These are phyloP conservation scores for Boechera stricta DNA, from an alignment of 345 rosid genomes.

Conservation along the genomic window DNA sequence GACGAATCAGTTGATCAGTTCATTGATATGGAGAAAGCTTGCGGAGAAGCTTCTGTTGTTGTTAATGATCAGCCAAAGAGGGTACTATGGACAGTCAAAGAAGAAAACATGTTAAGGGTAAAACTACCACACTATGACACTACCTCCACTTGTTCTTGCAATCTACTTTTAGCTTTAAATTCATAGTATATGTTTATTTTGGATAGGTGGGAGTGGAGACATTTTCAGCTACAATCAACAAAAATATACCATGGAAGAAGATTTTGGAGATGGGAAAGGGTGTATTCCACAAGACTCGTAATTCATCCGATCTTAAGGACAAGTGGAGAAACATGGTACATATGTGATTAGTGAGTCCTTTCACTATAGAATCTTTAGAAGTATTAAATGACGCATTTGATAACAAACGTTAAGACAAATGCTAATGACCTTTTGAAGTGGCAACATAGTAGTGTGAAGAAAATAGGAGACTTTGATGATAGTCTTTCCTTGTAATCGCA, in stretches of 20 bases:
- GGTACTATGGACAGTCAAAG: background rate
- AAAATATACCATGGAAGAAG: slow-evolving; percentile 7
- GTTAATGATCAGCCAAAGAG: background rate
- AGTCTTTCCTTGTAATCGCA: background rate
- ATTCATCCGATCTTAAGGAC: background rate
- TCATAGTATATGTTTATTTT: background rate
- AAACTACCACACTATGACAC: background rate
- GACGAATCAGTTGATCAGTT: background rate
- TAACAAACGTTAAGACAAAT: background rate
- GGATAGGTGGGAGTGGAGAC: background rate
- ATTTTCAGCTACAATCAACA: background rate
- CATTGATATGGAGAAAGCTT: background rate
- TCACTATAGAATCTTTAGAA: background rate
- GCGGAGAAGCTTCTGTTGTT: background rate
- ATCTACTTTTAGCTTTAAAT: background rate
- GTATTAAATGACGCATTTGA: background rate
- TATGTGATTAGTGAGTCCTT: background rate
- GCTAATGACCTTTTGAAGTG: background rate
- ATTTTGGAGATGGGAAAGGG: slow-evolving; percentile 2
- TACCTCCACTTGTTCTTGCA: background rate
- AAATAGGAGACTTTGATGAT: background rate
- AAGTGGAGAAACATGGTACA: background rate
- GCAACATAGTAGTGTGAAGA: background rate
- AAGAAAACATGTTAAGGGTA: slow-evolving; percentile 12
- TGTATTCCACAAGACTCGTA: background rate